Evolutionary conservation across 345 rosid genomes (phyloP).

Genomic region (Adansonia digitata): DNA sequence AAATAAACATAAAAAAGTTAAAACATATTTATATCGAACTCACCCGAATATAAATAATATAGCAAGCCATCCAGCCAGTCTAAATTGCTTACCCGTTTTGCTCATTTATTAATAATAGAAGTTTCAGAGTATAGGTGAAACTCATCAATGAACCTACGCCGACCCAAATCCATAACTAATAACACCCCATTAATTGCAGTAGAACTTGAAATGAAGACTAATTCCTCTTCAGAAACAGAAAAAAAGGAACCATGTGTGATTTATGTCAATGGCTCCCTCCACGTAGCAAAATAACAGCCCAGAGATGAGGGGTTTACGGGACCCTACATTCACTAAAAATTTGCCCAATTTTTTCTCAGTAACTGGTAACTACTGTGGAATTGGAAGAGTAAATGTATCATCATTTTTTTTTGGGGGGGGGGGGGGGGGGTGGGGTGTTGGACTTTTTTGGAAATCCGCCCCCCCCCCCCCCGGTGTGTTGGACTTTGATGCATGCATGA

Average conservation of each 20-base stretch:
- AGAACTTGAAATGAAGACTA: neutral
- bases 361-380: conserved; percentile 37
- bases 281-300: neutral
- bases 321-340: neutral
- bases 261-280: neutral
- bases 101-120: neutral
- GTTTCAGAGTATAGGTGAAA: too few species aligned
- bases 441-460: too few species aligned
- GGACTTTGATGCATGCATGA: conserved; percentile 14
- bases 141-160: conserved; percentile 1
- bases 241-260: neutral
- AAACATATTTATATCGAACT: too few species aligned
- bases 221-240: neutral
- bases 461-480: too few species aligned
- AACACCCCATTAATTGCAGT: neutral
- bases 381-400: conserved; percentile 30
- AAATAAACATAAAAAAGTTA: too few species aligned
- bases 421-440: too few species aligned
- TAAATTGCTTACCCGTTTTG: neutral
- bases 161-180: neutral
- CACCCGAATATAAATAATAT: too few species aligned
- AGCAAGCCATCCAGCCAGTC: neutral
- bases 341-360: neutral
- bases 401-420: too few species aligned
- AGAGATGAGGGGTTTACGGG: neutral